A percentile compares a stretch with the other conserved stretches of the same genome.
Conservation (phyloP, 116 monocot genomes). For the Dioscorea cayenensis region DNA sequence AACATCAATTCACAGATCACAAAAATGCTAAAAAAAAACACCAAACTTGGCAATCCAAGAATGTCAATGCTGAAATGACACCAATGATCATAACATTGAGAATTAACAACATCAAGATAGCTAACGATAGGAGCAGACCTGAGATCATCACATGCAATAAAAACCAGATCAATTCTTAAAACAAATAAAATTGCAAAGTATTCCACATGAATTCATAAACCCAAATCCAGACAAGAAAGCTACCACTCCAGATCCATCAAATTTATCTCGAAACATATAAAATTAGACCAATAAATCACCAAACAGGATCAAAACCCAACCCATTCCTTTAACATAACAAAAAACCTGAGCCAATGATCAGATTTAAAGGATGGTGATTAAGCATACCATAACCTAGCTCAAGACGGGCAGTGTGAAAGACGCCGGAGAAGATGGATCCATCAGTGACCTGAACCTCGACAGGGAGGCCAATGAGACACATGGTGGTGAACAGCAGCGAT, state of each 20-base stretch:
- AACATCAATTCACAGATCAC: too few species aligned
- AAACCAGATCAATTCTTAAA: too few species aligned
- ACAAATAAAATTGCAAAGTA: too few species aligned
- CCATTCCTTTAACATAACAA: neutral
- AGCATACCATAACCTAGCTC: conserved; percentile 26
- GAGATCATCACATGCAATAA: too few species aligned
- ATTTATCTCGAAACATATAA: neutral
- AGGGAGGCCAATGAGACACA: conserved; percentile 49
- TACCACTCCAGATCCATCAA: neutral
- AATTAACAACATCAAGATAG: too few species aligned
- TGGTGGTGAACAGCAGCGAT: conserved; percentile 11
- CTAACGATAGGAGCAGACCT: too few species aligned
- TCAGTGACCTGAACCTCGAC: conserved; percentile 72
- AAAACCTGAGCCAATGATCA: neutral
- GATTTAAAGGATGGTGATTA: neutral
- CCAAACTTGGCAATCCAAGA: neutral
- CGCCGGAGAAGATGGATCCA: conserved; percentile 62
- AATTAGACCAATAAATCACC: neutral
- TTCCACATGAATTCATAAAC: too few species aligned
- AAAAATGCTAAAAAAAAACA: neutral
- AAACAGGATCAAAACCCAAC: neutral
- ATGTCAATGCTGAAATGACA: neutral
- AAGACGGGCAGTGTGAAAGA: conserved; percentile 62
- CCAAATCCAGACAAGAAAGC: too few species aligned
- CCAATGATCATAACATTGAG: neutral